Evolutionary conservation across 208 protist genomes (phyloP).

Genomic region (Tritrichomonas foetus): DNA sequence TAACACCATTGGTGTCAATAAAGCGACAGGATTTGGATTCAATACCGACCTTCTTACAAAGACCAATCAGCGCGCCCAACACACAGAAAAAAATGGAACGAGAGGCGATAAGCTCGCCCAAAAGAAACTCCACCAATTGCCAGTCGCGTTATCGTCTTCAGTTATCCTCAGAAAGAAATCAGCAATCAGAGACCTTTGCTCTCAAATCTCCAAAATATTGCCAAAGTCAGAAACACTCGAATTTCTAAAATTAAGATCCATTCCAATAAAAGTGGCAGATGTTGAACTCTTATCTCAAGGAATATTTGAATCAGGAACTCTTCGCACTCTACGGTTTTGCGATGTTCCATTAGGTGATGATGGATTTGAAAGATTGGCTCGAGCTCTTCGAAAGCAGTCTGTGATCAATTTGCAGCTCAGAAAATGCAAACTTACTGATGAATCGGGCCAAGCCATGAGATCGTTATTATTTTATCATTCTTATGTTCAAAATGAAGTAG

Average conservation of each 20-base stretch:
- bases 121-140: neutral
- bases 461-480: neutral
- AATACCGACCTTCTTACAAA: neutral
- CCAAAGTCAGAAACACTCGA: neutral
- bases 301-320: neutral
- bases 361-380: neutral
- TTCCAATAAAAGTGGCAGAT: neutral
- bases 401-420: neutral
- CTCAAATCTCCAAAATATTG: neutral
- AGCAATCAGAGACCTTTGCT: neutral
- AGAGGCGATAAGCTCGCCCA: neutral
- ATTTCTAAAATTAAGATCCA: neutral
- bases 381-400: neutral
- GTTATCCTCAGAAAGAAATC: neutral
- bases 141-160: neutral
- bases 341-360: neutral
- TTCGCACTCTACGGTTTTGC: neutral
- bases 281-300: neutral
- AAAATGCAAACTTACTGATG: neutral
- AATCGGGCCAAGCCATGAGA: neutral
- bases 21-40: neutral
- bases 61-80: neutral
- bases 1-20: neutral
- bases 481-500: neutral
- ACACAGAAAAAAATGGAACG: neutral